These are phyloP conservation scores for Paralagenidium karlingii DNA, from an alignment of 352 stramenopile genomes.

Conservation along the genomic window DNA sequence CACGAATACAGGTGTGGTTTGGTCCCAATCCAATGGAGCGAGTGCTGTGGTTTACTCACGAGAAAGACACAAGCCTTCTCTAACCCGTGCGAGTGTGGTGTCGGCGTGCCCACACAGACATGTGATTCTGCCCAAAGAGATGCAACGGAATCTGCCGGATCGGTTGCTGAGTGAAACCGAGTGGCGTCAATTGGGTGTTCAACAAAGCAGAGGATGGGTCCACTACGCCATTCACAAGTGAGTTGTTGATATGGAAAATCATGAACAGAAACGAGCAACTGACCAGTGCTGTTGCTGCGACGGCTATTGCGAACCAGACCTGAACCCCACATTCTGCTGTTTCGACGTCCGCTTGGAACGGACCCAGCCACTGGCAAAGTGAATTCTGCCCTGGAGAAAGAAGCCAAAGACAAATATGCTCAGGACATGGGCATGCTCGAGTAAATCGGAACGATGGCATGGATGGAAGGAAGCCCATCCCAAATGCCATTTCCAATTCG, in stretches of 20 bases:
- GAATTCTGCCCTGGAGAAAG: conserved; percentile 87
- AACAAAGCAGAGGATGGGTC: conserved; percentile 97
- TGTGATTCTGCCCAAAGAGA: conserved; percentile 97
- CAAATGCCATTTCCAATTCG: no score
- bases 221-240: conserved; percentile 99
- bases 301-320: no score
- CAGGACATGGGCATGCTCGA: conserved; percentile 21
- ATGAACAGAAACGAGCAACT: background rate
- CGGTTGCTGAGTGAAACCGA: conserved; percentile 93
- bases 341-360: conserved; percentile 94
- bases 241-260: conserved; percentile 8
- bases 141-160: conserved; percentile 93
- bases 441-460: no score
- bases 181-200: conserved; percentile 95
- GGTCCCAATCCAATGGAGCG: background rate
- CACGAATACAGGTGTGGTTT: conserved; percentile 85
- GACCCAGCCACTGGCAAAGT: conserved; percentile 92
- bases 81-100: background rate
- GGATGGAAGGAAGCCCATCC: no score
- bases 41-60: background rate
- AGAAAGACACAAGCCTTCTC: conserved; percentile 1
- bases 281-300: no score
- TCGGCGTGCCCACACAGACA: conserved; percentile 42
- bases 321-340: conserved; percentile 98
- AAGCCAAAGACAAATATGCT: conserved; percentile 95